Conservation (phyloP, 108 stramenopile genomes). For the Pseudonitzschia pungens region DNA sequence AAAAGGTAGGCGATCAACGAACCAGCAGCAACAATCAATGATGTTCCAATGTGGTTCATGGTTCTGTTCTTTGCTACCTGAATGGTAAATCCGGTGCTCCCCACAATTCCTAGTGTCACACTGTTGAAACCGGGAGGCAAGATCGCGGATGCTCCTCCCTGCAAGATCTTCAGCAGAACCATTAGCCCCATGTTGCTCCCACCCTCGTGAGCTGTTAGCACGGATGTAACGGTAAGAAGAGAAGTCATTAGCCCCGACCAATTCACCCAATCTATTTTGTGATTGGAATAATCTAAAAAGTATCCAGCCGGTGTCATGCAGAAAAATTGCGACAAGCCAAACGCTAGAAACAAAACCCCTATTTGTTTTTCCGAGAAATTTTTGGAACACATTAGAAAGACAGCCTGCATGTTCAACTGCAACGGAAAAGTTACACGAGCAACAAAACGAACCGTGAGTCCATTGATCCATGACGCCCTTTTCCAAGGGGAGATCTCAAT, state of each 20-base stretch:
- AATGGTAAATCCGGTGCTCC: slow-evolving; percentile 61
- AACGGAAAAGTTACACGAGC: neutral
- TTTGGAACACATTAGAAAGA: slow-evolving; percentile 66
- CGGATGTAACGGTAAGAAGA: slow-evolving; percentile 54
- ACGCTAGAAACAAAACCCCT: slow-evolving; percentile 68
- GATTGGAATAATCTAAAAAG: slow-evolving; percentile 68
- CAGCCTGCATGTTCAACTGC: slow-evolving; percentile 78
- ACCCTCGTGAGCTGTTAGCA: slow-evolving; percentile 49
- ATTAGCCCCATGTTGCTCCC: slow-evolving; percentile 63
- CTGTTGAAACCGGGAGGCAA: slow-evolving; percentile 74
- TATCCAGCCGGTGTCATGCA: slow-evolving; percentile 74
- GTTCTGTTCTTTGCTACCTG: slow-evolving; percentile 73
- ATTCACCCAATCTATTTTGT: slow-evolving; percentile 55
- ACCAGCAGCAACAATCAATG: slow-evolving; percentile 63
- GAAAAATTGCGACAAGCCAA: slow-evolving; percentile 74
- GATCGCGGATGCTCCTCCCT: slow-evolving; percentile 64
- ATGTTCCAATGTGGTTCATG: slow-evolving; percentile 75
- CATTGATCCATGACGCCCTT: neutral
- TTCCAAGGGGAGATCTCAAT: neutral
- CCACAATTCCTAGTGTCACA: slow-evolving; percentile 77
- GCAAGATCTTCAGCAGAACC: slow-evolving; percentile 59
- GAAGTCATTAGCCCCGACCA: slow-evolving; percentile 49
- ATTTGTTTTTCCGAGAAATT: slow-evolving; percentile 68
- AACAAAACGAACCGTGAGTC: neutral
- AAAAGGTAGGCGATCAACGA: slow-evolving; percentile 54